These are phyloP conservation scores for Corrigiola litoralis DNA, from an alignment of 179 eudicot species.

Conservation along the genomic window DNA sequence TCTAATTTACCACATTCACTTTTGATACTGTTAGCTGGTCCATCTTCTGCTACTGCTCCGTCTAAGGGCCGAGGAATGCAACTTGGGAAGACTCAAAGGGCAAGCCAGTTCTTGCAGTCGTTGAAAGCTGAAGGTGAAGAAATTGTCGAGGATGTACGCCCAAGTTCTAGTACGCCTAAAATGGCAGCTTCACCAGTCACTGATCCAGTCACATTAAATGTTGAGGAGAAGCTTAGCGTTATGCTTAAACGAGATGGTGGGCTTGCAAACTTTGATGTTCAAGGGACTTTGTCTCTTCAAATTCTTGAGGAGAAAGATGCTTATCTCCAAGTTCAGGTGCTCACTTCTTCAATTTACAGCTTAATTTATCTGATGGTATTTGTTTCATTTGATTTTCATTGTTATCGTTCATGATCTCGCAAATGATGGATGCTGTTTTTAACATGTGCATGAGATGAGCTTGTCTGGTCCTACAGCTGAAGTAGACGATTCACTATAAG, in stretches of 20 bases:
- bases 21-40: slow-evolving; percentile 43
- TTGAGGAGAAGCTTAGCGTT: slow-evolving; percentile 82
- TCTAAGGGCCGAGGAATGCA: slow-evolving; percentile 83
- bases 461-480: too few relatives aligned
- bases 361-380: background rate
- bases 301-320: slow-evolving; percentile 82
- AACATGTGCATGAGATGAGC: too few relatives aligned
- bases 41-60: slow-evolving; percentile 67
- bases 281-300: slow-evolving; percentile 84
- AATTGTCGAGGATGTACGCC: slow-evolving; percentile 71
- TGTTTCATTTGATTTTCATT: too few relatives aligned
- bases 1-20: too few relatives aligned
- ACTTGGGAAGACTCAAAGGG: slow-evolving; percentile 70
- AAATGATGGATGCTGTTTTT: too few relatives aligned
- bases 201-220: slow-evolving; percentile 72
- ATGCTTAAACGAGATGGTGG: slow-evolving; percentile 81
- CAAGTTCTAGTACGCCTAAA: slow-evolving; percentile 45
- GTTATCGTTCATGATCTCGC: too few relatives aligned
- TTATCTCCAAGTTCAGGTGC: slow-evolving; percentile 84
- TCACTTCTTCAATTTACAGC: background rate
- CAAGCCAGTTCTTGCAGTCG: slow-evolving; percentile 80
- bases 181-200: slow-evolving; percentile 60
- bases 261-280: slow-evolving; percentile 73
- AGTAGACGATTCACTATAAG: too few relatives aligned
- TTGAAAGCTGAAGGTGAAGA: slow-evolving; percentile 95